These are phyloP conservation scores for Chrysoporthe austroafricana DNA, from an alignment of 2,329 filamentous ascomycete species.

Conservation along the genomic window DNA sequence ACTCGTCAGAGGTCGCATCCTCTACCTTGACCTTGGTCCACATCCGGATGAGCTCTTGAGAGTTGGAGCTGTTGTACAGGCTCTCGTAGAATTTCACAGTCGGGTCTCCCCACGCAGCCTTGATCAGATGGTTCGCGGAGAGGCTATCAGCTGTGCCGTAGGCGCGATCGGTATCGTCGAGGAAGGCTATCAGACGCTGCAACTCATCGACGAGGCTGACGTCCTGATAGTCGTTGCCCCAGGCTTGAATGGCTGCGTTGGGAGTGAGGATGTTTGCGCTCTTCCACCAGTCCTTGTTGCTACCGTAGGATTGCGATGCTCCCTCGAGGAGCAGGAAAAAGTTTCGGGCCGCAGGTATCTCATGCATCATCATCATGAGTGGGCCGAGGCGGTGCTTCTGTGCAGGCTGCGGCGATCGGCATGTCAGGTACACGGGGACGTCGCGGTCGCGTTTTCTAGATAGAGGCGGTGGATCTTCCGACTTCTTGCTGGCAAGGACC, in stretches of 20 bases:
- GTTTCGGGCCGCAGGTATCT: constrained; percentile 63
- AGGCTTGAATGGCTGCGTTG: constrained; percentile 36
- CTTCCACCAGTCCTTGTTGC: constrained; percentile 64
- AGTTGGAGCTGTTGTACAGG: constrained; percentile 37
- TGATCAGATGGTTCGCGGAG: constrained; percentile 39
- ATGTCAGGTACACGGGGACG: constrained; percentile 58
- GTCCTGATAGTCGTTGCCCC: constrained; percentile 38
- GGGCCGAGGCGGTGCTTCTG: constrained; percentile 52
- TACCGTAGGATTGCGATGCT: constrained; percentile 54
- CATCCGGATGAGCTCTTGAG: constrained; percentile 13
- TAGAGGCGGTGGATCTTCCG: constrained; percentile 46
- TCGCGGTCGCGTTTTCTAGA: constrained; percentile 47
- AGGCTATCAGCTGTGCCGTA: constrained; percentile 61
- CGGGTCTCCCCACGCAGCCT: constrained; percentile 39
- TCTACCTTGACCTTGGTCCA: constrained; percentile 25
- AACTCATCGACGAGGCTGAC: constrained; percentile 50
- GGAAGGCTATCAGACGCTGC: constrained; percentile 66
- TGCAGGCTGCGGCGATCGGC: constrained; percentile 35
- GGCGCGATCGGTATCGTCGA: constrained; percentile 62
- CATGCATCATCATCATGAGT: constrained; percentile 61
- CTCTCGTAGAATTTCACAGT: constrained; percentile 51
- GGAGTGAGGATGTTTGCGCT: constrained; percentile 54
- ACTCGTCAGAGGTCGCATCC: constrained; percentile 14
- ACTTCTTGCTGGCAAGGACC: constrained; percentile 47
- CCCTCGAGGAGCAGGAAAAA: constrained; percentile 51